Percentiles rank a stretch among this genome's conserved stretches.
These are phyloP conservation scores for Leccinum huronense DNA, from an alignment of 1,284 basidiomycete genomes.

Conservation along the genomic window DNA sequence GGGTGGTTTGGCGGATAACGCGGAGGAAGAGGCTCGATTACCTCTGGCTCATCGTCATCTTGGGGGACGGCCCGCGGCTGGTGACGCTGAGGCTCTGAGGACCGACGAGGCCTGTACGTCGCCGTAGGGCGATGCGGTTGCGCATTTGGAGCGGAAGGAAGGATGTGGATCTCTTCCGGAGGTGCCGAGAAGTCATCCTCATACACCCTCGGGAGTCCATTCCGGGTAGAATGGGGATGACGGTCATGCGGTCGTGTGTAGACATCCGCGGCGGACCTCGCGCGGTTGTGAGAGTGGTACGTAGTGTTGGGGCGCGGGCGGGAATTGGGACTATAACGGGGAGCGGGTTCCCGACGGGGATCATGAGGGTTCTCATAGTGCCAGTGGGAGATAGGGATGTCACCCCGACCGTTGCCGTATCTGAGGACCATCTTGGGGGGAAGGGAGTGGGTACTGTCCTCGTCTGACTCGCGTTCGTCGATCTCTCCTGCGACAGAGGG, in stretches of 20 bases:
- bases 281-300: conserved; percentile 30
- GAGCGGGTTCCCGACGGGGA: conserved; percentile 16
- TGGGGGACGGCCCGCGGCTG: conserved; percentile 21
- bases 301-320: conserved; percentile 20
- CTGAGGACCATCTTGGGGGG: conserved; percentile 71
- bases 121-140: conserved; percentile 30
- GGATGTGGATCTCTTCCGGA: conserved; percentile 55
- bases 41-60: conserved; percentile 26
- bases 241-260: conserved; percentile 26
- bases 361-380: conserved; percentile 26
- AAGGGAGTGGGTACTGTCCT: conserved; percentile 59
- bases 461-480: conserved; percentile 52
- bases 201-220: conserved; percentile 21
- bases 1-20: conserved; percentile 16
- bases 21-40: conserved; percentile 28
- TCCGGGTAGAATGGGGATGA: conserved; percentile 17
- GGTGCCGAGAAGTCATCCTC: conserved; percentile 27
- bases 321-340: conserved; percentile 13
- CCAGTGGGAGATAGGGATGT: conserved; percentile 54
- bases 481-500: conserved; percentile 50
- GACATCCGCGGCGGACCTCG: conserved; percentile 39
- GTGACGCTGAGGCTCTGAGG: conserved; percentile 38
- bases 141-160: conserved; percentile 45
- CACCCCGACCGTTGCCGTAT: conserved; percentile 60
- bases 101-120: conserved; percentile 39